phyloP scores from a whole-genome alignment of 2,329 filamentous ascomycete species.

The Aphanoascus verrucosus region DNA sequence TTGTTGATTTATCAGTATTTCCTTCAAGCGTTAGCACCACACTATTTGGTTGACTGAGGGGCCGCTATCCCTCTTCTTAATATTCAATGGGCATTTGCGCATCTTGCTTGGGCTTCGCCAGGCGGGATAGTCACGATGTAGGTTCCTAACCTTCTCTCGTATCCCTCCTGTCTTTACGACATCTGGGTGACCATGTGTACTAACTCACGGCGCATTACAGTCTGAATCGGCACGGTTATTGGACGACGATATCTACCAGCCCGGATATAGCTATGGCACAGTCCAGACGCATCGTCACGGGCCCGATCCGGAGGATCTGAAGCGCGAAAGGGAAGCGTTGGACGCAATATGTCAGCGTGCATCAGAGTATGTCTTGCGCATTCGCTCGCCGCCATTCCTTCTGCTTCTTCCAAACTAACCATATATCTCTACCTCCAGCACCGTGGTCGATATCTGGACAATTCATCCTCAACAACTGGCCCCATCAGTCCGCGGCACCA shows the following conservation, averaged over 20 bases:
- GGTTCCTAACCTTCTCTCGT: conserved; percentile 7
- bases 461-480: conserved; percentile 35
- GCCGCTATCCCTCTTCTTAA: background rate
- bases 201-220: conserved; percentile 16
- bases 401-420: background rate
- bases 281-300: conserved; percentile 32
- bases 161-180: background rate
- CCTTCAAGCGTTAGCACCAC: background rate
- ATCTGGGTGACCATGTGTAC: background rate
- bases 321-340: conserved; percentile 36
- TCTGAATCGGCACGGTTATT: conserved; percentile 37
- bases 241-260: conserved; percentile 37
- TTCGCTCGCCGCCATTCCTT: conserved; percentile 1
- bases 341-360: conserved; percentile 39
- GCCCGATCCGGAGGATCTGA: conserved; percentile 34
- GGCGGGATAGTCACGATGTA: conserved; percentile 32
- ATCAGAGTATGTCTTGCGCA: conserved; percentile 29
- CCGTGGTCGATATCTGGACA: conserved; percentile 38
- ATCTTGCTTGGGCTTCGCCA: conserved; percentile 32
- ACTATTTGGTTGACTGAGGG: background rate
- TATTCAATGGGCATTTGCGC: conserved; percentile 36
- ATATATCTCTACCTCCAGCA: conserved; percentile 20
- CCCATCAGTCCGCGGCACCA: conserved; percentile 26
- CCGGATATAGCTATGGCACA: conserved; percentile 35
- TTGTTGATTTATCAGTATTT: background rate